Evolutionary conservation across 768 basidiomycete species (phyloP).

Genomic region (Panus rudis): DNA sequence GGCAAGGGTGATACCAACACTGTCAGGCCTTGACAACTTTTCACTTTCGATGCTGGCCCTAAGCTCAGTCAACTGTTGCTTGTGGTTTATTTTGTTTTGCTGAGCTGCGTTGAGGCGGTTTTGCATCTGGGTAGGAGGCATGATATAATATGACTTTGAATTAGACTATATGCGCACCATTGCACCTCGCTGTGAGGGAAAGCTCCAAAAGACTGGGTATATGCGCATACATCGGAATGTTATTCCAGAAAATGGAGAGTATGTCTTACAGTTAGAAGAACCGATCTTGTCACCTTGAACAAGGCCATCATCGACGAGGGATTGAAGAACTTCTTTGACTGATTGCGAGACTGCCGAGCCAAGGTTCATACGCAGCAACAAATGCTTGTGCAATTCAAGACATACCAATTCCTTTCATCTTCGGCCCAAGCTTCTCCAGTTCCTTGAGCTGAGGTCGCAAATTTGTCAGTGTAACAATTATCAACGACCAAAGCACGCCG

Average conservation of each 20-base stretch:
- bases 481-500: neutral
- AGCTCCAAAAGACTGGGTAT: slow-evolving; percentile 86
- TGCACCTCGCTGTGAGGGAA: slow-evolving; percentile 82
- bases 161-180: slow-evolving; percentile 37
- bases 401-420: slow-evolving; percentile 86
- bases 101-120: slow-evolving; percentile 44
- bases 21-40: slow-evolving; percentile 46
- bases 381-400: neutral
- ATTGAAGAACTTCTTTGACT: slow-evolving; percentile 87
- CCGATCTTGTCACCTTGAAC: slow-evolving; percentile 91
- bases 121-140: slow-evolving; percentile 39
- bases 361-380: neutral
- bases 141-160: neutral
- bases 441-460: slow-evolving; percentile 63
- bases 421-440: slow-evolving; percentile 82
- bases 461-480: neutral
- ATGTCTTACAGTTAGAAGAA: slow-evolving; percentile 77
- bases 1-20: slow-evolving; percentile 32
- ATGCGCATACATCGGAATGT: slow-evolving; percentile 13
- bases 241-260: slow-evolving; percentile 9
- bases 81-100: slow-evolving; percentile 35
- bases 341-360: slow-evolving; percentile 66
- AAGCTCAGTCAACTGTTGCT: slow-evolving; percentile 45
- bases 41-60: slow-evolving; percentile 42
- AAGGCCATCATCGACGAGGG: slow-evolving; percentile 79